Conservation (phyloP, 2,329 filamentous ascomycete species). For the Fusarium sarcochroum region DNA sequence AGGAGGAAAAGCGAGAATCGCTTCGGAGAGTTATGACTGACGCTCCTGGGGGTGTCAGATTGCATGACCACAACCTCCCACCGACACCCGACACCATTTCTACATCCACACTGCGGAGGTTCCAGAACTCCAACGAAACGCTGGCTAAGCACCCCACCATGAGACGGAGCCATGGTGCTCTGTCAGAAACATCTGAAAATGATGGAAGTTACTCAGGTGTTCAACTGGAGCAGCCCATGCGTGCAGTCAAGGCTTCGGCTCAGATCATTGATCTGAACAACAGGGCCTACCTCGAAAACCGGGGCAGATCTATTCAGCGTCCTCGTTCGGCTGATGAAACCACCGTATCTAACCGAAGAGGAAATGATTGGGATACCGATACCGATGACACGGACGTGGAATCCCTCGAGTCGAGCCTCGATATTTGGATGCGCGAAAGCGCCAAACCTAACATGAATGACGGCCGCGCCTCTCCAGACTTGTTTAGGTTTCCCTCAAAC, state of each 20-base stretch:
- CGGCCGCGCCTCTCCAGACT: constrained; percentile 62
- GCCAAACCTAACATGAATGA: constrained; percentile 55
- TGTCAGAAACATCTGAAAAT: constrained; percentile 48
- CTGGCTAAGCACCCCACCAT: constrained; percentile 53
- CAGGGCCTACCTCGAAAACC: constrained; percentile 37
- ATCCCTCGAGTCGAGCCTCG: constrained; percentile 65
- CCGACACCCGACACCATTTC: constrained; percentile 74
- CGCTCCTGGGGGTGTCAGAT: constrained; percentile 56
- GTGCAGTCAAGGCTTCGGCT: constrained; percentile 35
- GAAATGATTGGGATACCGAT: constrained; percentile 62
- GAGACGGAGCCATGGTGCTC: constrained; percentile 50
- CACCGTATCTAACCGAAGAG: constrained; percentile 57
- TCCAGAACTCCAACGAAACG: constrained; percentile 66
- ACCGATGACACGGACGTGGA: constrained; percentile 58
- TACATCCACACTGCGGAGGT: constrained; percentile 66
- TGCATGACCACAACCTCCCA: constrained; percentile 63
- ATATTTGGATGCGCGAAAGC: constrained; percentile 72
- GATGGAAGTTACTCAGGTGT: constrained; percentile 39
- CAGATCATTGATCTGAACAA: constrained; percentile 44
- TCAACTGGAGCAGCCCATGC: constrained; percentile 31
- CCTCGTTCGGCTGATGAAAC: constrained; percentile 65
- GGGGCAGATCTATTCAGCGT: constrained; percentile 51
- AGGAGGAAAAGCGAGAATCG: constrained; percentile 64
- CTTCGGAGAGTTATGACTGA: constrained; percentile 66
- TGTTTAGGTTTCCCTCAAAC: constrained; percentile 66